Conservation (phyloP, 345 rosid species). For the Cardamine chenopodiifolia region DNA sequence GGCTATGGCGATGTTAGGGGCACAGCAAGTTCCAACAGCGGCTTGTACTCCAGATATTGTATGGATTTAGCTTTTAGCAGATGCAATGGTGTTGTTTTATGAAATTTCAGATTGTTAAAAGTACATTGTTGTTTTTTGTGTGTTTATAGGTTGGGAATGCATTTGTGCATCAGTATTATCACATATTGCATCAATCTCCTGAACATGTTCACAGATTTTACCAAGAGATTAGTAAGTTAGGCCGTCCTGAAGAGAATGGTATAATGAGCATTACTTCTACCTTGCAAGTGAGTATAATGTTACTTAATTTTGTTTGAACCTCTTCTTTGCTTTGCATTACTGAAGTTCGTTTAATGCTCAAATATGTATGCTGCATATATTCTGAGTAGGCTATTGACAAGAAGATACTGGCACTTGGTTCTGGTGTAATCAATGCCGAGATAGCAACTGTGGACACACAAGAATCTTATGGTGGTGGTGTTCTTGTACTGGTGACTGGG, state of each 20-base stretch:
- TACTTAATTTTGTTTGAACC: background rate
- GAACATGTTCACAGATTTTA: slow-evolving; percentile 88
- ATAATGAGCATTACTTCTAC: slow-evolving; percentile 76
- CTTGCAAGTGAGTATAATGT: slow-evolving; percentile 60
- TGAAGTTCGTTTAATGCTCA: background rate
- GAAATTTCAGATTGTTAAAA: background rate
- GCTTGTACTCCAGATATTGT: slow-evolving; percentile 53
- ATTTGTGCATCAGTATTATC: slow-evolving; percentile 95
- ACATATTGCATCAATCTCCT: slow-evolving; percentile 84
- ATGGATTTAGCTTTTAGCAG: slow-evolving; percentile 23
- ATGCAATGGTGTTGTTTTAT: background rate
- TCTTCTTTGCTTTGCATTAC: background rate
- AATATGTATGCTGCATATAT: slow-evolving; percentile 1
- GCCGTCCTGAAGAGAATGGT: slow-evolving; percentile 80
- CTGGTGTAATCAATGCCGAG: slow-evolving; percentile 60
- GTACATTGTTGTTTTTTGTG: slow-evolving; percentile 11
- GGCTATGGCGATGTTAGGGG: slow-evolving; percentile 55
- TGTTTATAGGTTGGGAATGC: slow-evolving; percentile 81
- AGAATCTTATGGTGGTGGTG: slow-evolving; percentile 69
- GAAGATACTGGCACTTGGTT: slow-evolving; percentile 69
- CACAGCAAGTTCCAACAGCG: slow-evolving; percentile 52
- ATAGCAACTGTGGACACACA: slow-evolving; percentile 79
- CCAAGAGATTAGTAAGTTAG: slow-evolving; percentile 90
- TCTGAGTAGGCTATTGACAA: slow-evolving; percentile 74
- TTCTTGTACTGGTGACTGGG: slow-evolving; percentile 81